Evolutionary conservation across 2,329 filamentous ascomycete species (phyloP).

Genomic region (Pyrenophora graminea): DNA sequence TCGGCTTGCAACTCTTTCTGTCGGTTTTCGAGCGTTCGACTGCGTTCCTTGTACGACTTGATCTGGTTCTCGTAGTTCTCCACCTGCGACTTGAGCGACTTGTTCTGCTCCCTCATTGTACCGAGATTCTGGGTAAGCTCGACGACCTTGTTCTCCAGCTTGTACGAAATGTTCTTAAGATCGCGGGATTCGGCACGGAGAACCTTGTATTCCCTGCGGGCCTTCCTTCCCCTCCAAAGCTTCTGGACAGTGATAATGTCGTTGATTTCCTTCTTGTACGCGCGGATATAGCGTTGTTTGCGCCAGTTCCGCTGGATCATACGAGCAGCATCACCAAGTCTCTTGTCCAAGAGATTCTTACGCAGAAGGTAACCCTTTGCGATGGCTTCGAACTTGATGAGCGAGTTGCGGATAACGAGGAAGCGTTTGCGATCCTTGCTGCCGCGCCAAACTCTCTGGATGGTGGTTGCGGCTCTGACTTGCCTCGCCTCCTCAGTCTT

Average conservation of each 20-base stretch:
- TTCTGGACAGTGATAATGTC: constrained; percentile 91
- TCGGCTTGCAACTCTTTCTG: constrained; percentile 95
- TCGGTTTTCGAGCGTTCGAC: constrained; percentile 85
- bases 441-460: constrained; percentile 93
- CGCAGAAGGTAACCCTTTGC: constrained; percentile 91
- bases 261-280: constrained; percentile 86
- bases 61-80: constrained; percentile 96
- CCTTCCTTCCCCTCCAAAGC: constrained; percentile 83
- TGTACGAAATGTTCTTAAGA: constrained; percentile 99
- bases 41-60: constrained; percentile 91
- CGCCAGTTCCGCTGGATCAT: constrained; percentile 92
- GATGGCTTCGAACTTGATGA: constrained; percentile 85
- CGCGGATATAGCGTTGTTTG: constrained; percentile 73
- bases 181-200: constrained; percentile 94
- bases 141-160: constrained; percentile 98
- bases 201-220: constrained; percentile 84
- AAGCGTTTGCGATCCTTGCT: constrained; percentile 86
- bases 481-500: constrained; percentile 79
- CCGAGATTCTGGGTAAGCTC: constrained; percentile 94
- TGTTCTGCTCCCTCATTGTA: constrained; percentile 93
- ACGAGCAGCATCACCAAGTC: constrained; percentile 86
- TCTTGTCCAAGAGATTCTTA: constrained; percentile 90
- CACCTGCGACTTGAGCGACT: constrained; percentile 81
- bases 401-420: constrained; percentile 75
- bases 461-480: constrained; percentile 85